phyloP scores from a whole-genome alignment of 2,329 filamentous ascomycete species.

The Aspergillus sp. region DNA sequence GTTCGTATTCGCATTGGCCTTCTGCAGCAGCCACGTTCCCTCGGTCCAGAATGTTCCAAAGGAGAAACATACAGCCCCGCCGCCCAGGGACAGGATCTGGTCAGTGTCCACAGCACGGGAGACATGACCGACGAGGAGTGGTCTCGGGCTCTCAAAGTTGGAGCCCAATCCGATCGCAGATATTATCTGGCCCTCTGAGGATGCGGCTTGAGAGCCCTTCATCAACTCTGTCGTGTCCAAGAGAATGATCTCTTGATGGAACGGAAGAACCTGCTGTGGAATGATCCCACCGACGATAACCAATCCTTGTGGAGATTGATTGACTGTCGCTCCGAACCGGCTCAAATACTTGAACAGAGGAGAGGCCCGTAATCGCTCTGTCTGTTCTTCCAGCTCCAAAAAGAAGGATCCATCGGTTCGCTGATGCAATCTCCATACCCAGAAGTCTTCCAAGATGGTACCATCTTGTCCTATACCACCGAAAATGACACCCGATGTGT shows the following conservation, averaged over 20 bases:
- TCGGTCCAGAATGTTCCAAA: slow-evolving; percentile 85
- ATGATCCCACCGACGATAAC: slow-evolving; percentile 55
- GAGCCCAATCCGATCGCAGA: slow-evolving; percentile 26
- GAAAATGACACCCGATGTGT: slow-evolving; percentile 61
- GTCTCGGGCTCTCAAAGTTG: slow-evolving; percentile 47
- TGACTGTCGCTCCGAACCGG: slow-evolving; percentile 54
- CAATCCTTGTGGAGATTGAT: slow-evolving; percentile 45
- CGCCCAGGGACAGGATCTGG: slow-evolving; percentile 66
- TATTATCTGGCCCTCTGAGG: slow-evolving; percentile 20
- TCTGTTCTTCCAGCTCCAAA: slow-evolving; percentile 27
- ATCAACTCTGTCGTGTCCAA: slow-evolving; percentile 26
- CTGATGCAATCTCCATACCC: slow-evolving; percentile 61
- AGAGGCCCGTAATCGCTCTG: slow-evolving; percentile 21
- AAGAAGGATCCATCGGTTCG: slow-evolving; percentile 30
- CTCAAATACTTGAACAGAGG: slow-evolving; percentile 31
- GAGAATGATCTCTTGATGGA: slow-evolving; percentile 55
- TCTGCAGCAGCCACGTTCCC: slow-evolving; percentile 53
- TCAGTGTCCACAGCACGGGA: slow-evolving; percentile 48
- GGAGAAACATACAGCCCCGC: slow-evolving; percentile 84
- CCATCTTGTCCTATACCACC: slow-evolving; percentile 71
- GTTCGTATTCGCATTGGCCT: slow-evolving; percentile 17
- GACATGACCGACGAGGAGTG: slow-evolving; percentile 71
- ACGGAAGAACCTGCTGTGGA: slow-evolving; percentile 34
- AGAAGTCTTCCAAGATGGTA: slow-evolving; percentile 60
- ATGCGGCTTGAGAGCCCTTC: slow-evolving; percentile 17